These are phyloP conservation scores for Massariosphaeria phaeospora DNA, from an alignment of 495 filamentous ascomycete genomes.

Conservation along the genomic window DNA sequence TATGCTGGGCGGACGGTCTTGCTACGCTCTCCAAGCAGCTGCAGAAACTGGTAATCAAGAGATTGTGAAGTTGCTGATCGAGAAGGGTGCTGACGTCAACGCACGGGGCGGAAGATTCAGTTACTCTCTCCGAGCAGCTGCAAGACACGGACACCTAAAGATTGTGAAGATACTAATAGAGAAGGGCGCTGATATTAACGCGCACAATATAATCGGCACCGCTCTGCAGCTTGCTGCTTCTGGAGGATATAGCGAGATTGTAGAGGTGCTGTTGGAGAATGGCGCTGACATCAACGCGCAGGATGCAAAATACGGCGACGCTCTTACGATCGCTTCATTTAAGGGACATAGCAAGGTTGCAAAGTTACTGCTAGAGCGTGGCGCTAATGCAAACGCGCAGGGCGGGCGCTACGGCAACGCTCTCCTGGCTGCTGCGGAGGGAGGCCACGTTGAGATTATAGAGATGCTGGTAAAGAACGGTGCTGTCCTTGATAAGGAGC, in stretches of 20 bases:
- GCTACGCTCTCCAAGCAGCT: conserved; percentile 7
- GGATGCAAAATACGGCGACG: not conserved
- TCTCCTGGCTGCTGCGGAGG: not conserved
- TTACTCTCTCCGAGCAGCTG: not conserved
- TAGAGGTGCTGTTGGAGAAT: not conserved
- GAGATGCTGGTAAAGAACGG: too few relatives aligned
- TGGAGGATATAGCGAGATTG: not conserved
- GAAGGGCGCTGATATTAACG: not conserved
- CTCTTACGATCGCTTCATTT: not conserved
- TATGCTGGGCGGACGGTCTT: not conserved
- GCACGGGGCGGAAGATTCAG: not conserved
- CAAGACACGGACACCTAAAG: not conserved
- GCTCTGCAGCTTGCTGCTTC: not conserved
- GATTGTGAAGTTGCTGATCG: conserved; percentile 1
- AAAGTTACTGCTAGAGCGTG: not conserved
- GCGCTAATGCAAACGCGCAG: not conserved
- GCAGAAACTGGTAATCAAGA: not conserved
- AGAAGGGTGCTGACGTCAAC: not conserved
- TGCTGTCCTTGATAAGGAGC: too few relatives aligned
- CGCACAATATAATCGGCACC: too few relatives aligned
- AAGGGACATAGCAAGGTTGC: not conserved
- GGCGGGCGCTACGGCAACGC: not conserved
- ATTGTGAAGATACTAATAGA: not conserved
- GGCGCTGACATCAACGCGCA: not conserved
- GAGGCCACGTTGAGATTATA: not conserved